Conservation (phyloP, 768 basidiomycete genomes). For the Mycena belliarum region DNA sequence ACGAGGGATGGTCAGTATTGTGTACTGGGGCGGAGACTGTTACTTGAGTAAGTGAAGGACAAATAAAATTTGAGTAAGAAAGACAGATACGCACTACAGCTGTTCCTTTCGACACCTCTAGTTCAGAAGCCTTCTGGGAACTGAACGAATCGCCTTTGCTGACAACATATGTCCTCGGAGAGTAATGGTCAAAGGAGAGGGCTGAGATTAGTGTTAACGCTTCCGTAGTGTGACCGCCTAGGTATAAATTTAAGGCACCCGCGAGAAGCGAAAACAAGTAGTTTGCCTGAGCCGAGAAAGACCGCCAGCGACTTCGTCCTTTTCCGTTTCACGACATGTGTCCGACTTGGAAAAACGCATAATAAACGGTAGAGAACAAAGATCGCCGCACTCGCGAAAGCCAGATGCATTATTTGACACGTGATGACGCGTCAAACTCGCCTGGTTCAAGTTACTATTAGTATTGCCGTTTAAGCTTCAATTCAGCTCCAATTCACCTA, state of each 20-base stretch:
- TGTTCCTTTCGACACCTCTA: slow-evolving; percentile 54
- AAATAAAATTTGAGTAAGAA: too few species aligned
- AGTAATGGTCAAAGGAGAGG: slow-evolving; percentile 75
- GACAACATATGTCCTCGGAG: slow-evolving; percentile 76
- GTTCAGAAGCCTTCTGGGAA: slow-evolving; percentile 59
- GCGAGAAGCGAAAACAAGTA: not conserved
- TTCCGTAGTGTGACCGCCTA: slow-evolving; percentile 95
- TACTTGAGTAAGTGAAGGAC: not conserved
- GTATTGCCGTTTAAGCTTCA: too few species aligned
- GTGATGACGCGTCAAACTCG: too few species aligned
- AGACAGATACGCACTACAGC: slow-evolving; percentile 18
- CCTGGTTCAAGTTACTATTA: too few species aligned
- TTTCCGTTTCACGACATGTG: not conserved
- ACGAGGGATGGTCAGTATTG: slow-evolving; percentile 73
- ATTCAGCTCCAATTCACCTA: not conserved
- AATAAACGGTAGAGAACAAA: slow-evolving; percentile 16
- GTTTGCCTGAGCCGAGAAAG: slow-evolving; percentile 90
- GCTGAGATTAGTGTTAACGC: slow-evolving; percentile 70
- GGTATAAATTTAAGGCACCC: slow-evolving; percentile 13
- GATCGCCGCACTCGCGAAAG: not conserved
- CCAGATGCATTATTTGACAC: too few species aligned
- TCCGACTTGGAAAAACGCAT: slow-evolving; percentile 10
- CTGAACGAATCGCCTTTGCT: slow-evolving; percentile 84
- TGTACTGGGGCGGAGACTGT: slow-evolving; percentile 35
- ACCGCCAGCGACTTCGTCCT: slow-evolving; percentile 55